These are phyloP conservation scores for Comarum palustre DNA, from an alignment of 306 rosid genomes.

Conservation along the genomic window DNA sequence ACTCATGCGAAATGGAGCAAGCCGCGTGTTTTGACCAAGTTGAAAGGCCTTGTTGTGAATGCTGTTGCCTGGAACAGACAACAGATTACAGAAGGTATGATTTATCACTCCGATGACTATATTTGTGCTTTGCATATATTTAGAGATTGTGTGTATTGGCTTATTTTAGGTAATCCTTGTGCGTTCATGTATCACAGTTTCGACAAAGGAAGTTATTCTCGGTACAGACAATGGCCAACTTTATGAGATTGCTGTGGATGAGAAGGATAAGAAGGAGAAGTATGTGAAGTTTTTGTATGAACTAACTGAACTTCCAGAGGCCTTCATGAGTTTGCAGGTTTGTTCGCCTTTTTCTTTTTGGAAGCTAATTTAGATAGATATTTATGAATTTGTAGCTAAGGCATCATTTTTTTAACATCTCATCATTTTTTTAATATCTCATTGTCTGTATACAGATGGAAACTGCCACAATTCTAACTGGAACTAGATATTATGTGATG, in stretches of 20 bases:
- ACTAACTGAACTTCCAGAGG: conserved; percentile 69
- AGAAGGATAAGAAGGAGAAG: conserved; percentile 95
- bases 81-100: conserved; percentile 83
- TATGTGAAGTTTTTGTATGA: conserved; percentile 69
- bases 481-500: conserved; percentile 89
- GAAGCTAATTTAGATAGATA: not conserved
- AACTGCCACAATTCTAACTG: conserved; percentile 66
- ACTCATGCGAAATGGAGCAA: conserved; percentile 89
- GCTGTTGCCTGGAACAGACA: conserved; percentile 92
- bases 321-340: conserved; percentile 87
- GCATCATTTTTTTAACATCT: conserved; percentile 24
- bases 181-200: conserved; percentile 42
- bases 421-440: conserved; percentile 27
- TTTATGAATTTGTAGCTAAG: conserved; percentile 3
- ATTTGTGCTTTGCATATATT: not conserved
- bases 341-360: not conserved
- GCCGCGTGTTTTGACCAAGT: conserved; percentile 75
- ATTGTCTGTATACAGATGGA: conserved; percentile 70
- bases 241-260: conserved; percentile 83
- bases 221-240: conserved; percentile 89
- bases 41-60: conserved; percentile 85
- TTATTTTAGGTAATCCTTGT: not conserved
- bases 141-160: not conserved
- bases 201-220: conserved; percentile 85
- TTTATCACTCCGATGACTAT: conserved; percentile 18